These are phyloP conservation scores for Trichoderma asperelloides DNA, from an alignment of 495 filamentous ascomycete genomes.

Conservation along the genomic window DNA sequence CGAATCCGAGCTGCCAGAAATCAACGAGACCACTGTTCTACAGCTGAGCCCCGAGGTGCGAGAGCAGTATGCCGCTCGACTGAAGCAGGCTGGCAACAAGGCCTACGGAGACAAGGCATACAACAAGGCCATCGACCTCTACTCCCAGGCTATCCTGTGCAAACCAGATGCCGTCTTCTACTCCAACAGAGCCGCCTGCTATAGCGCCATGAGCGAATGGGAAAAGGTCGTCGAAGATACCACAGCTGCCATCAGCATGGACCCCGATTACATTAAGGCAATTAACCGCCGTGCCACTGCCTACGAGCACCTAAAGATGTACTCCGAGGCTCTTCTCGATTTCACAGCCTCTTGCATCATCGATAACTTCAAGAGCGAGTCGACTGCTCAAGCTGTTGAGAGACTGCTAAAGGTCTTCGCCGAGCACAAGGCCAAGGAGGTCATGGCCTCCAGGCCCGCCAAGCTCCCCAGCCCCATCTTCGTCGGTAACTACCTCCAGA, in stretches of 20 bases:
- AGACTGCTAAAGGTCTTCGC: conserved; percentile 93
- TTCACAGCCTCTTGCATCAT: conserved; percentile 99
- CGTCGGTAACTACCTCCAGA: conserved; percentile 96
- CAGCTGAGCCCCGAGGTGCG: conserved; percentile 63
- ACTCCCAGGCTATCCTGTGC: conserved; percentile 92
- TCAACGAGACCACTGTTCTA: conserved; percentile 69
- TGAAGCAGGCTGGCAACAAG: conserved; percentile 94
- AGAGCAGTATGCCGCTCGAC: conserved; percentile 75
- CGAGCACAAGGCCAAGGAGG: conserved; percentile 80
- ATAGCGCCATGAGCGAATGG: conserved; percentile 86
- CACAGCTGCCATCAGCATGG: conserved; percentile 81
- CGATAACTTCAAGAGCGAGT: conserved; percentile 85
- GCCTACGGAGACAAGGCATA: conserved; percentile 92
- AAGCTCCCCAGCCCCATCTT: conserved; percentile 91
- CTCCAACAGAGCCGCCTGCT: conserved; percentile 96
- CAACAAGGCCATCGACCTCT: conserved; percentile 81
- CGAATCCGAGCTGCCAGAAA: conserved; percentile 73
- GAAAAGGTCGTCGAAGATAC: conserved; percentile 96
- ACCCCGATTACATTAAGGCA: conserved; percentile 95
- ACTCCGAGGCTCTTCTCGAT: conserved; percentile 90
- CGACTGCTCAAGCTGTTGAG: conserved; percentile 82
- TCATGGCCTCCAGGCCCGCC: conserved; percentile 58
- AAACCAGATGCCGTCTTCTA: conserved; percentile 97
- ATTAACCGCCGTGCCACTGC: conserved; percentile 92
- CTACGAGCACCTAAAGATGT: conserved; percentile 85